phyloP scores from a whole-genome alignment of 1,284 basidiomycete genomes.

The Marasmius oreades region DNA sequence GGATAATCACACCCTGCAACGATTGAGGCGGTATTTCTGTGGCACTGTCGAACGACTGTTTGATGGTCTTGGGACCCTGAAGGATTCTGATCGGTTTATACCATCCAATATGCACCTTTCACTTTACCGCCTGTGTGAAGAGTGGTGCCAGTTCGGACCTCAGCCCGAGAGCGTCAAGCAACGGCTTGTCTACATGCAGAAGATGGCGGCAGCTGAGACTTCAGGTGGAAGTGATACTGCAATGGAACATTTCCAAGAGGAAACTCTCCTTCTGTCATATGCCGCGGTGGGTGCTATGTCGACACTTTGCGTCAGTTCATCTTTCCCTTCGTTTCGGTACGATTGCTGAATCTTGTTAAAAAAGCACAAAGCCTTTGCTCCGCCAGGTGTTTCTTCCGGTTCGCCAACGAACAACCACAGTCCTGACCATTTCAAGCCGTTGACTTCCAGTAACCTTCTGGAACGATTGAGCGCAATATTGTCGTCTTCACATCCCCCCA shows the following conservation, averaged over 20 bases:
- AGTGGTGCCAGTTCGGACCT: slow-evolving; percentile 89
- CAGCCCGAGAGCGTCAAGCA: slow-evolving; percentile 75
- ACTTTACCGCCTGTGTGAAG: slow-evolving; percentile 85
- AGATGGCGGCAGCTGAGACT: slow-evolving; percentile 56
- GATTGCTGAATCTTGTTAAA: slow-evolving; percentile 4
- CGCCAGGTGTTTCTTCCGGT: slow-evolving; percentile 52
- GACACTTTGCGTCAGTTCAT: slow-evolving; percentile 73
- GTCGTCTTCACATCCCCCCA: slow-evolving; percentile 49
- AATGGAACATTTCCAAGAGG: slow-evolving; percentile 69
- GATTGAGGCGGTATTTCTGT: slow-evolving; percentile 86
- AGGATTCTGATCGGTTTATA: slow-evolving; percentile 76
- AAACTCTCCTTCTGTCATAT: slow-evolving; percentile 69
- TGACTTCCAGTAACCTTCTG: slow-evolving; percentile 50
- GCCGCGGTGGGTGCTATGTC: slow-evolving; percentile 82
- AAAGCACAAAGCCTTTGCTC: slow-evolving; percentile 72
- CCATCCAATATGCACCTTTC: slow-evolving; percentile 75
- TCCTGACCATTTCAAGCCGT: slow-evolving; percentile 47
- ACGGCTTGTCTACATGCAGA: slow-evolving; percentile 73
- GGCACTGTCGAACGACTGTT: slow-evolving; percentile 86
- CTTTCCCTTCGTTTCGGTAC: slow-evolving; percentile 7
- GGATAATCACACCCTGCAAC: slow-evolving; percentile 78
- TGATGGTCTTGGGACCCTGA: slow-evolving; percentile 69
- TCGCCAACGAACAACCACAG: slow-evolving; percentile 59
- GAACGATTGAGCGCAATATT: slow-evolving; percentile 69
- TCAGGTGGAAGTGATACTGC: slow-evolving; percentile 48